A percentile compares a stretch with the other conserved stretches of the same genome.
Evolutionary conservation across 768 basidiomycete species (phyloP).

Genomic region (Candolleomyces eurysporus): DNA sequence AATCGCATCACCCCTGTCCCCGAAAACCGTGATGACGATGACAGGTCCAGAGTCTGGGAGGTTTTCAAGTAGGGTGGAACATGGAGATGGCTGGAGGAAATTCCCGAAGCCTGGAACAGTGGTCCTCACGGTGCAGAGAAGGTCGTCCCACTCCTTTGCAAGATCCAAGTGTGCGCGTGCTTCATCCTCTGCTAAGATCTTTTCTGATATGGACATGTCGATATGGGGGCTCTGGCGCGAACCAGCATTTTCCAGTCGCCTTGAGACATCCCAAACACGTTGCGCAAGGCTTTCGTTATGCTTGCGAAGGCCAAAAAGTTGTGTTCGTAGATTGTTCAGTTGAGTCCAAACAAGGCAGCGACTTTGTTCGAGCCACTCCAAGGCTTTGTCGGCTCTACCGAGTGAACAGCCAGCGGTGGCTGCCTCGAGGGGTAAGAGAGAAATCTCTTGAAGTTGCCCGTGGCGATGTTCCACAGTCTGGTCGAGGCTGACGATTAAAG

Average conservation of each 20-base stretch:
- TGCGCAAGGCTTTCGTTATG: slow-evolving; percentile 12
- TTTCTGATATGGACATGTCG: background rate
- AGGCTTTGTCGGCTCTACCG: slow-evolving; percentile 18
- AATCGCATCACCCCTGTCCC: slow-evolving; percentile 6
- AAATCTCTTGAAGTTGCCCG: background rate
- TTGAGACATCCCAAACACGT: slow-evolving; percentile 10
- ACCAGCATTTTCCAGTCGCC: slow-evolving; percentile 11
- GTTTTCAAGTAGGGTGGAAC: background rate
- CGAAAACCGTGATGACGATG: slow-evolving; percentile 6
- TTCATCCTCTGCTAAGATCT: too few species aligned
- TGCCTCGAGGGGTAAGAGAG: slow-evolving; percentile 7
- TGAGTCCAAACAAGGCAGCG: slow-evolving; percentile 28
- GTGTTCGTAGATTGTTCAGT: slow-evolving; percentile 19
- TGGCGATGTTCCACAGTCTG: slow-evolving; percentile 3
- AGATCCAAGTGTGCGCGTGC: background rate
- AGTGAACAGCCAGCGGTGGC: slow-evolving; percentile 22
- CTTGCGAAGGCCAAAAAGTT: slow-evolving; percentile 15
- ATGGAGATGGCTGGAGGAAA: slow-evolving; percentile 2
- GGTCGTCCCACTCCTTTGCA: background rate
- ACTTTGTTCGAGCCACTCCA: slow-evolving; percentile 34
- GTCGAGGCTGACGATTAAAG: slow-evolving; percentile 2
- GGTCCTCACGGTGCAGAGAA: background rate
- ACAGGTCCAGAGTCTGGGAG: slow-evolving; percentile 1
- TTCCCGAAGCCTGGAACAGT: background rate
- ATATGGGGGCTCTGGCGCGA: background rate